phyloP scores from a whole-genome alignment of 2,329 filamentous ascomycete species.

The Dissoconium aciculare region DNA sequence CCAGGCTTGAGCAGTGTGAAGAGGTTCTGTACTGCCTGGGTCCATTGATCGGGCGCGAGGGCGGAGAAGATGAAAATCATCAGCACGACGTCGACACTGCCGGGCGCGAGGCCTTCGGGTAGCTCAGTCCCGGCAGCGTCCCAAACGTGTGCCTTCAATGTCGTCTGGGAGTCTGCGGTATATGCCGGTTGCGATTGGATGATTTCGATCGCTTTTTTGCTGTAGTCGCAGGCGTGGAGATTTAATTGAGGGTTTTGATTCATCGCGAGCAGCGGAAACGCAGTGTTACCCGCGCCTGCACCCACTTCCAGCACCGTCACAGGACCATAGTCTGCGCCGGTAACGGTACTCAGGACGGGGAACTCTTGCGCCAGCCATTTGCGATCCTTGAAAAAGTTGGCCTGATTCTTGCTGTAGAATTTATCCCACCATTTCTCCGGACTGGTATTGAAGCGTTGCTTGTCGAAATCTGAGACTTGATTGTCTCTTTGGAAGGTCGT shows the following conservation, averaged over 20 bases:
- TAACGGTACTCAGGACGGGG: conserved; percentile 66
- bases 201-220: conserved; percentile 83
- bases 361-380: conserved; percentile 98
- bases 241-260: conserved; percentile 72
- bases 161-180: conserved; percentile 31
- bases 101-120: conserved; percentile 61
- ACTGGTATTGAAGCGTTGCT: conserved; percentile 72
- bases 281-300: conserved; percentile 89
- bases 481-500: conserved; percentile 69
- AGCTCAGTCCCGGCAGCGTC: conserved; percentile 58
- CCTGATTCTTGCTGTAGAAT: conserved; percentile 95
- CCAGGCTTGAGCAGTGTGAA: conserved; percentile 74
- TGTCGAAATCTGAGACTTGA: conserved; percentile 87
- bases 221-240: conserved; percentile 92
- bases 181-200: conserved; percentile 73
- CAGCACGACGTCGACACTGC: conserved; percentile 78
- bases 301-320: conserved; percentile 75
- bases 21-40: conserved; percentile 65
- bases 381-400: conserved; percentile 96
- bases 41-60: conserved; percentile 72
- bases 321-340: conserved; percentile 51
- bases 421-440: conserved; percentile 96
- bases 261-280: conserved; percentile 73
- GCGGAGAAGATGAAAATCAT: conserved; percentile 98
- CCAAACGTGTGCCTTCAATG: conserved; percentile 87